Base-by-base conservation (phyloP, 257 asterid genomes). In the Solanum sitiens region DNA sequence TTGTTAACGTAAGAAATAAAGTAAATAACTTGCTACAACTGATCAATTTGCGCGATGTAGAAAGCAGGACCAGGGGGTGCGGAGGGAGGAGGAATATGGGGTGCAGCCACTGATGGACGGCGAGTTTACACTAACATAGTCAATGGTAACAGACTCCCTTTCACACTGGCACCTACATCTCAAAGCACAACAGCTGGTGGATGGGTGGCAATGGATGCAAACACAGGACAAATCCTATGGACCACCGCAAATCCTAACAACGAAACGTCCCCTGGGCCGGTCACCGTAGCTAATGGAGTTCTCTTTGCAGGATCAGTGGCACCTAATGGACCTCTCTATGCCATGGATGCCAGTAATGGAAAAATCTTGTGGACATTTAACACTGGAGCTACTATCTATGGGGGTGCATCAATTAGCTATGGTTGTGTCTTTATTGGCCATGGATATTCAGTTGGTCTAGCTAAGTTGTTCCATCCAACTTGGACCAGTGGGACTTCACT, bases 41-140 rank as follows among this genome's bases (percentile, higher is more conserved):
- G 21, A n/a, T 42, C 40, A n/a, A 40, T 86, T 32, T 16, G 39
- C 5, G 14, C 40, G 33, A 7, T 25, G 65, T 83, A 94, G 97
- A 84, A 53, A 85, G 96, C 98, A 2, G 98, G 98, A 1, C 98
- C 99, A 0, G 97, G 99, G 67, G 47, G 93, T 59, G 25, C 73
- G 21, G 93, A 92, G 89, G 98, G 98, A 80, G 98, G 98, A 42
- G 98, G 96, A 15, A 86, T 93, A 80, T 94, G 98, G 98, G 98
- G 98, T 3, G 97, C 96, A 10, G 97, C 97, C 12, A 93, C 94
- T 0, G 98, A 94, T 15, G 98, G 98, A 16, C 8, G 2, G 7
- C 90, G 91, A 9, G 91, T 96, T 2, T 96, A 93, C 87, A 96
- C 98, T 13, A 94, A 95, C 91, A 94, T 94, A 47, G 95, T 70